A percentile compares a stretch with the other conserved stretches of the same genome.
Conservation (phyloP, 1,139 yeast genomes). For the Lodderomyces theae region DNA sequence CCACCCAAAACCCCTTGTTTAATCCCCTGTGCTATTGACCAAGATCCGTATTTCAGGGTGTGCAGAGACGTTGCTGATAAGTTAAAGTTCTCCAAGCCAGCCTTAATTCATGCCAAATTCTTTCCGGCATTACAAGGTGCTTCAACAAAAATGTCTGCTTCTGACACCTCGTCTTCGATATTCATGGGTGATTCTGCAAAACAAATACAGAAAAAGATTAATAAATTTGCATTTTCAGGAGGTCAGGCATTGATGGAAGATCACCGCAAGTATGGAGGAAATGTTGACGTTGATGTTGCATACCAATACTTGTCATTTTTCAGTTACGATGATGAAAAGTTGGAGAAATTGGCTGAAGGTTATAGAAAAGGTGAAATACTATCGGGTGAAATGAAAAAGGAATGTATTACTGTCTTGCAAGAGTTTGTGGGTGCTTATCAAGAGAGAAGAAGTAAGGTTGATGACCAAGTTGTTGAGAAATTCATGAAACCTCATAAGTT, state of each 20-base stretch:
- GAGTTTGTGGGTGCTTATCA: slow-evolving; percentile 80
- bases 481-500: slow-evolving; percentile 88
- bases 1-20: slow-evolving; percentile 89
- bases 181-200: slow-evolving; percentile 94
- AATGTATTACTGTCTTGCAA: slow-evolving; percentile 78
- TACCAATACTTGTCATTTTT: slow-evolving; percentile 90
- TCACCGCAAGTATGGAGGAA: slow-evolving; percentile 86
- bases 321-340: slow-evolving; percentile 79
- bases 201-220: slow-evolving; percentile 90
- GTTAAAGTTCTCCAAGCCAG: slow-evolving; percentile 85
- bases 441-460: slow-evolving; percentile 65
- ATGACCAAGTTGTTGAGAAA: slow-evolving; percentile 60
- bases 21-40: slow-evolving; percentile 99
- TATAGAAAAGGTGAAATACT: slow-evolving; percentile 80
- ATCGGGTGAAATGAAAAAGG: slow-evolving; percentile 91
- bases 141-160: slow-evolving; percentile 94
- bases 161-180: slow-evolving; percentile 73
- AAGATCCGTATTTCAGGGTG: slow-evolving; percentile 97
- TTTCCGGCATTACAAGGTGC: slow-evolving; percentile 99
- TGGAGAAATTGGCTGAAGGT: slow-evolving; percentile 57
- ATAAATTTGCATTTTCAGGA: slow-evolving; percentile 96
- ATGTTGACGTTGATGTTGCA: slow-evolving; percentile 95
- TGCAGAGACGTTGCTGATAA: slow-evolving; percentile 97
- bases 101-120: slow-evolving; percentile 89
- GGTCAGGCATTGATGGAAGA: slow-evolving; percentile 87